Evolutionary conservation across 805 yeast genomes (phyloP), one percentile per base, ranked within the genome.

Genomic region (Wickerhamiella australiensis): DNA sequence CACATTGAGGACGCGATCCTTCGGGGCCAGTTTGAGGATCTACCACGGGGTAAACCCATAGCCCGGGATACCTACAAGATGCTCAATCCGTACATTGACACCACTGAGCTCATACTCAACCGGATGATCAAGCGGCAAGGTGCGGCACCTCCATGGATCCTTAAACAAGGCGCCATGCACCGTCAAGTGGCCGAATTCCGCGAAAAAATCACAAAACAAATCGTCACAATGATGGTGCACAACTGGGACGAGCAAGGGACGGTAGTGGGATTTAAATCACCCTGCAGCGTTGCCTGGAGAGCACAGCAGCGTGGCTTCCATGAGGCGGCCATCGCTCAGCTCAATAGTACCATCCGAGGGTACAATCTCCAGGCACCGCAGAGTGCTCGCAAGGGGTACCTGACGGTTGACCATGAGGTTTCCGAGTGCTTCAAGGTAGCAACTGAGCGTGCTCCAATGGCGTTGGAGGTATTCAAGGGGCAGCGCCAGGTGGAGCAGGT

Each of bases 71-170:
- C 66, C 15, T 63, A 58, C 43, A 61, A 67, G 47, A 62, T 65
- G n/a, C 68, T 65, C 55, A 76, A 68, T 61, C 81, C 77, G 42
- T 81, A 70, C 63, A 69, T 73, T 51, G 92, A 77, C 62, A 74
- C 74, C 52, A 84, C 78, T 49, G 94, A 81, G 57, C 85, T 79
- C 61, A 85, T 85, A 61, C 64, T 87, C 66, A 87, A 87, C 64
- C 78, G 83, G 53, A 80, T 87, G 42, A 65, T 87, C 48, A 58
- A 64, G 48, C 74, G 76, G 40, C 95, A 87, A 62, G 87, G 85
- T 45, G 79, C 85, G 0, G 68, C 79, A 9, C 95, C 95, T 0
- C 94, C 94, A 0, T 87, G 96, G 96, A 80, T 87, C 33, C 94
- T 85, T 57, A 79, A 76, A 50, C 92, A 84, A 62, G 69, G 75